These are phyloP conservation scores for Hyphopichia burtonii DNA, from an alignment of 1,139 yeast species.

Conservation along the genomic window DNA sequence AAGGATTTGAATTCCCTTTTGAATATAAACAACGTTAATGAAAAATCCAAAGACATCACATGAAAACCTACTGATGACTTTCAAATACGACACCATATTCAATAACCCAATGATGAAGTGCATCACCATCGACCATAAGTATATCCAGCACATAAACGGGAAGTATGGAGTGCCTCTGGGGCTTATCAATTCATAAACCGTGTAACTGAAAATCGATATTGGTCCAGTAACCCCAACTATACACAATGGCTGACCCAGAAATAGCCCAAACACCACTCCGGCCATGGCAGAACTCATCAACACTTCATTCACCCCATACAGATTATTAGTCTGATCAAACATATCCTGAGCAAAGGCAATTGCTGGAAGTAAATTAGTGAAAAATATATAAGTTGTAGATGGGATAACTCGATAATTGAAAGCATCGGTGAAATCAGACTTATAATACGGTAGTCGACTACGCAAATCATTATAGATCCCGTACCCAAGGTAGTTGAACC, in stretches of 20 bases:
- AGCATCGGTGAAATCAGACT: constrained; percentile 80
- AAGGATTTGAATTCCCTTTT: constrained; percentile 84
- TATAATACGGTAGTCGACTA: constrained; percentile 63
- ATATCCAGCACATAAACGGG: constrained; percentile 95
- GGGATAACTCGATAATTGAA: constrained; percentile 89
- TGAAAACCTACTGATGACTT: constrained; percentile 76
- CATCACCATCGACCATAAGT: constrained; percentile 85
- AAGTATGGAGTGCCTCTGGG: constrained; percentile 71
- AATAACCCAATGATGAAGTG: constrained; percentile 71
- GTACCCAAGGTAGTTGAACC: constrained; percentile 36
- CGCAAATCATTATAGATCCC: constrained; percentile 60
- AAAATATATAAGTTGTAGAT: constrained; percentile 75
- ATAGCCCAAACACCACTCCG: constrained; percentile 81
- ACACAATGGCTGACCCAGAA: constrained; percentile 89
- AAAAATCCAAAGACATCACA: constrained; percentile 94
- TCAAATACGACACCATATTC: constrained; percentile 68
- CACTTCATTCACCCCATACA: constrained; percentile 91
- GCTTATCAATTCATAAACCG: constrained; percentile 77
- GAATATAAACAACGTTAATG: constrained; percentile 84
- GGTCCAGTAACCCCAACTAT: constrained; percentile 99
- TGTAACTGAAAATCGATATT: constrained; percentile 84
- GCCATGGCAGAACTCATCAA: constrained; percentile 82
- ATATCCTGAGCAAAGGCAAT: constrained; percentile 96
- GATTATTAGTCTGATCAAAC: constrained; percentile 83
- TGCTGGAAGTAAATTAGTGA: constrained; percentile 90